phyloP scores from a whole-genome alignment of 2,329 filamentous ascomycete genomes.

The Rutstroemia sp. region DNA sequence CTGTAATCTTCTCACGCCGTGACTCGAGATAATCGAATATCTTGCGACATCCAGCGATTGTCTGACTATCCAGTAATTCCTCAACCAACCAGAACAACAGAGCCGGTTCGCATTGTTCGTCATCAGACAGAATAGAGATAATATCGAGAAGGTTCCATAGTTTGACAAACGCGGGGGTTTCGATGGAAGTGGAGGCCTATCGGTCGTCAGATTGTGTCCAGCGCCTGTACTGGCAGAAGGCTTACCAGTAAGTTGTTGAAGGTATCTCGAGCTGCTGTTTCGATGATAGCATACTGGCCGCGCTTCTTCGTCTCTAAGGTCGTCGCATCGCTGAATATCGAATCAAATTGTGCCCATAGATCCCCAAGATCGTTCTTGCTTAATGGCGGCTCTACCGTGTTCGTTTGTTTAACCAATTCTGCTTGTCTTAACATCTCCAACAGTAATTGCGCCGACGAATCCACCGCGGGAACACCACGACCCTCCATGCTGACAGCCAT shows the following conservation, averaged over 20 bases:
- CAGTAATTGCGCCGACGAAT: slow-evolving; percentile 46
- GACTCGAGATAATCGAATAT: slow-evolving; percentile 96
- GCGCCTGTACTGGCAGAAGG: slow-evolving; percentile 20
- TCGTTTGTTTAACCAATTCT: slow-evolving; percentile 47
- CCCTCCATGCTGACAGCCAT: slow-evolving; percentile 39
- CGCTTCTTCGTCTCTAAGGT: slow-evolving; percentile 31
- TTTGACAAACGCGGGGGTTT: slow-evolving; percentile 68
- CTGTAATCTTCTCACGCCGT: slow-evolving; percentile 77
- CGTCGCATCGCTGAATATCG: slow-evolving; percentile 32
- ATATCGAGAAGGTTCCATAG: slow-evolving; percentile 95
- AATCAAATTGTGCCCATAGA: slow-evolving; percentile 38
- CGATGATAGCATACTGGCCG: slow-evolving; percentile 59
- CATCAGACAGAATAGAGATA: slow-evolving; percentile 79
- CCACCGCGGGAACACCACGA: slow-evolving; percentile 46
- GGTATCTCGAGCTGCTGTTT: slow-evolving; percentile 73
- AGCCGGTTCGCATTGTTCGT: slow-evolving; percentile 68
- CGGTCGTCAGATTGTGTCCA: slow-evolving; percentile 30
- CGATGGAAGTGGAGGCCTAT: slow-evolving; percentile 67
- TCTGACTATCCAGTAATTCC: slow-evolving; percentile 92
- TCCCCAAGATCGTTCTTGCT: slow-evolving; percentile 58
- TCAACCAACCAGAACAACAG: slow-evolving; percentile 88
- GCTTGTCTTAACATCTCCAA: slow-evolving; percentile 52
- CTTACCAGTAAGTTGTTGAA: slow-evolving; percentile 76
- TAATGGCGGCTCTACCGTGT: slow-evolving; percentile 66
- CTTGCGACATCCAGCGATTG: slow-evolving; percentile 80